phyloP scores from a whole-genome alignment of 2,329 filamentous ascomycete genomes.

The Exutisphaerella laricina region DNA sequence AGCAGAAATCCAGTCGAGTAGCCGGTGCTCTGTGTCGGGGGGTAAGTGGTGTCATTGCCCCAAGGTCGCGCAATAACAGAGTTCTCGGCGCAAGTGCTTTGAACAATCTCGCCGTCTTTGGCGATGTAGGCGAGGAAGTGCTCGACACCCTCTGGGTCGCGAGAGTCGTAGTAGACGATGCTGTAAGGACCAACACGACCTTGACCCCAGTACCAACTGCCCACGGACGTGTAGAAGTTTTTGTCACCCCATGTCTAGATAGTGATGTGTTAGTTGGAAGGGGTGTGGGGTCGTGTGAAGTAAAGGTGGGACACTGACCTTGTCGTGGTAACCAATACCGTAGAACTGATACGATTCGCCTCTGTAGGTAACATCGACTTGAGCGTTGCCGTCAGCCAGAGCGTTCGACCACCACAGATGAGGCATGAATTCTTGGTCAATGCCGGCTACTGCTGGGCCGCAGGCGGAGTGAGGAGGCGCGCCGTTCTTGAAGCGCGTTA shows the following conservation, averaged over 20 bases:
- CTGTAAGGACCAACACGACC: not conserved
- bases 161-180: conserved; percentile 1
- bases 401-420: not conserved
- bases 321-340: conserved; percentile 1
- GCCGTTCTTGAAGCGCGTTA: not conserved
- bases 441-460: not conserved
- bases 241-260: not conserved
- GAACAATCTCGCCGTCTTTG: conserved; percentile 1
- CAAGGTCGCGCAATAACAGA: not conserved
- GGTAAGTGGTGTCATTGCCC: not conserved
- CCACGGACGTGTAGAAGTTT: not conserved
- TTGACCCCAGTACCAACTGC: not conserved
- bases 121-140: not conserved
- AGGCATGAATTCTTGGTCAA: not conserved
- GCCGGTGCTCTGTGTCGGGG: not conserved
- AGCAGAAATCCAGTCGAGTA: not conserved
- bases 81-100: not conserved
- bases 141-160: not conserved
- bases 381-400: not conserved
- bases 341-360: not conserved
- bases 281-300: not conserved
- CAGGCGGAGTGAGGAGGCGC: not conserved
- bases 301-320: not conserved
- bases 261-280: too few species aligned
- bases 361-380: not conserved